Evolutionary conservation across 176 grass and related monocot species (phyloP).

Genomic region (Zoysia pacifica): DNA sequence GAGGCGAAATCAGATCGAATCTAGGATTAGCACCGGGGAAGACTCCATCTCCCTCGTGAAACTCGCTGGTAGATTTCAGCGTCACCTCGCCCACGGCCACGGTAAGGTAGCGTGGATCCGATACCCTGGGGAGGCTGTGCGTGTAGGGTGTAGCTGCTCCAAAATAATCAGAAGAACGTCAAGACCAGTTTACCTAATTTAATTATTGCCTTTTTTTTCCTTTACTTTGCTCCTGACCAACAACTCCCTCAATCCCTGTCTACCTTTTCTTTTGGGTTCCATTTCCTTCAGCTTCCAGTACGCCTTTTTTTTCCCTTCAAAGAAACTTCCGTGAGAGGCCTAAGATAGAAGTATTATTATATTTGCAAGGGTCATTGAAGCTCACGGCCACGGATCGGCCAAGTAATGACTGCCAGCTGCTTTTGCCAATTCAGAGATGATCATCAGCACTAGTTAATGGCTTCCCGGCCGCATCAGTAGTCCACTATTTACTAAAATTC

Average conservation of each 20-base stretch:
- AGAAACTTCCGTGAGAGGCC: constrained; percentile 10
- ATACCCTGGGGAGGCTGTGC: constrained; percentile 1
- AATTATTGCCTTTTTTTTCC: constrained; percentile 18
- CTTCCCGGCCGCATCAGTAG: constrained; percentile 32
- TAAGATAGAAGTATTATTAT: not conserved
- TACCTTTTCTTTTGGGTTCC: not conserved
- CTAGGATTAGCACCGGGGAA: constrained; percentile 12
- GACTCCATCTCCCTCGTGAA: constrained; percentile 10
- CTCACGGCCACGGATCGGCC: constrained; percentile 43
- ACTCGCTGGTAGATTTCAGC: constrained; percentile 33
- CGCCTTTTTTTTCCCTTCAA: not conserved
- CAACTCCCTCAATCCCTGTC: constrained; percentile 15
- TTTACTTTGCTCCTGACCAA: constrained; percentile 24
- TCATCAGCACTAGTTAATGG: constrained; percentile 19
- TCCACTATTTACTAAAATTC: not conserved
- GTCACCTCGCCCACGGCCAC: too few species aligned
- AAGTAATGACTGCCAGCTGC: constrained; percentile 15
- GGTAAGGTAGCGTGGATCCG: not conserved
- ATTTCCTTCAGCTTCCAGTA: constrained; percentile 2
- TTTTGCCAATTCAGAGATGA: constrained; percentile 5
- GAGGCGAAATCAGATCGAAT: constrained; percentile 37
- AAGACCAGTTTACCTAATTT: constrained; percentile 10
- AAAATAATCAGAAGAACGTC: constrained; percentile 17
- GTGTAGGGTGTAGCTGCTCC: constrained; percentile 43
- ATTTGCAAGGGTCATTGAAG: not conserved